Percentiles rank a stretch among this genome's conserved stretches.
These are phyloP conservation scores for Stagonosporopsis vannaccii DNA, from an alignment of 2,329 filamentous ascomycete species.

Conservation along the genomic window DNA sequence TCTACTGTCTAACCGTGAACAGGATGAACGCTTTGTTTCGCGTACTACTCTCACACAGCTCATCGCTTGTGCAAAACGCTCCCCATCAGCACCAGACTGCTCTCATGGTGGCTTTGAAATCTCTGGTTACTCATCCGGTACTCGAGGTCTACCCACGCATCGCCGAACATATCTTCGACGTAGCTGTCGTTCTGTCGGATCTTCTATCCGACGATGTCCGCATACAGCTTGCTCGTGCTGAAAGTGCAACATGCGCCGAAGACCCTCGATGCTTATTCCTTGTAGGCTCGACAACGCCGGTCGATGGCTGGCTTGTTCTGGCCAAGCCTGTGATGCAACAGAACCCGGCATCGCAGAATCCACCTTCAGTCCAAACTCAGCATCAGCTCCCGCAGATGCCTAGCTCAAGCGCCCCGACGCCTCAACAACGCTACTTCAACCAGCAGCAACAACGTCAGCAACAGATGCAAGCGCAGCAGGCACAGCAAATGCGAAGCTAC, in stretches of 20 bases:
- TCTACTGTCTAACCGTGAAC: conserved; percentile 18
- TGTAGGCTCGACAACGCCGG: conserved; percentile 43
- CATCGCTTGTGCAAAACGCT: conserved; percentile 32
- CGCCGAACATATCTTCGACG: conserved; percentile 54
- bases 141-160: conserved; percentile 47
- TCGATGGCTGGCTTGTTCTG: conserved; percentile 54
- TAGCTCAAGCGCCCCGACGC: conserved; percentile 19
- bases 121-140: conserved; percentile 48
- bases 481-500: conserved; percentile 36
- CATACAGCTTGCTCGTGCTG: conserved; percentile 39
- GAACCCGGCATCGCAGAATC: conserved; percentile 21
- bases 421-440: conserved; percentile 38
- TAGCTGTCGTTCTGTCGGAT: conserved; percentile 53
- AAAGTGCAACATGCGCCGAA: conserved; percentile 29
- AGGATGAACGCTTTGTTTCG: conserved; percentile 51
- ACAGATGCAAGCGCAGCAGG: conserved; percentile 33
- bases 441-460: conserved; percentile 38
- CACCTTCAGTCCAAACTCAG: conserved; percentile 24
- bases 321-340: conserved; percentile 41
- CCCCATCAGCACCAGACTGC: conserved; percentile 40
- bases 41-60: conserved; percentile 49
- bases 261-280: conserved; percentile 52
- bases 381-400: conserved; percentile 33
- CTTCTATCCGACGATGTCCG: conserved; percentile 50
- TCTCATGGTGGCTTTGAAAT: conserved; percentile 46